phyloP scores from a whole-genome alignment of 108 stramenopile species.

The Schizochytrium sp. region DNA sequence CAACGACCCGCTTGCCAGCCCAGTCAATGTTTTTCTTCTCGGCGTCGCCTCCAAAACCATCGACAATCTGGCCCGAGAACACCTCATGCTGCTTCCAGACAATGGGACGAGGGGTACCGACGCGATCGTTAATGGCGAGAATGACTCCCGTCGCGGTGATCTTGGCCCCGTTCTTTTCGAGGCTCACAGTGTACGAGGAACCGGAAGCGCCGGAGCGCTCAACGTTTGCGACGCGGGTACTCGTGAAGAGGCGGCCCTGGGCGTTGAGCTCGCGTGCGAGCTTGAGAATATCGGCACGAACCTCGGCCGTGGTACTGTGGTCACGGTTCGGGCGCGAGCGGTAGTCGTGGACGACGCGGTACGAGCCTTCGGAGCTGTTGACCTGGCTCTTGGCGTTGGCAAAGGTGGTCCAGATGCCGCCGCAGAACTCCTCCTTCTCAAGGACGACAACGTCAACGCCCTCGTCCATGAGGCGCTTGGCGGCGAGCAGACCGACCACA shows the following conservation, averaged over 20 bases:
- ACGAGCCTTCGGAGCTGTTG: slow-evolving; percentile 5
- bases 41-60: slow-evolving; percentile 1
- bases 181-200: neutral
- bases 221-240: neutral
- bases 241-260: neutral
- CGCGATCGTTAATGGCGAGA: slow-evolving; percentile 11
- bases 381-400: slow-evolving; percentile 14
- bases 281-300: neutral
- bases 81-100: neutral
- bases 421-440: neutral
- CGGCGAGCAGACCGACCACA: neutral
- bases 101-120: neutral
- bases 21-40: neutral
- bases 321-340: neutral
- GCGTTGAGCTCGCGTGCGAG: neutral
- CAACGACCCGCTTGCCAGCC: neutral
- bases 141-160: neutral
- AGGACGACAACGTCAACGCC: neutral
- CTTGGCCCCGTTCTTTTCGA: neutral
- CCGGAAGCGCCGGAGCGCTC: neutral
- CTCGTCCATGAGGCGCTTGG: neutral
- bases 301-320: slow-evolving; percentile 13
- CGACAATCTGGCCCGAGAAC: neutral
- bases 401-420: slow-evolving; percentile 20
- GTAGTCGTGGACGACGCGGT: neutral